Conservation (phyloP, 768 basidiomycete species). For the Porpolomopsis calyptriformis region DNA sequence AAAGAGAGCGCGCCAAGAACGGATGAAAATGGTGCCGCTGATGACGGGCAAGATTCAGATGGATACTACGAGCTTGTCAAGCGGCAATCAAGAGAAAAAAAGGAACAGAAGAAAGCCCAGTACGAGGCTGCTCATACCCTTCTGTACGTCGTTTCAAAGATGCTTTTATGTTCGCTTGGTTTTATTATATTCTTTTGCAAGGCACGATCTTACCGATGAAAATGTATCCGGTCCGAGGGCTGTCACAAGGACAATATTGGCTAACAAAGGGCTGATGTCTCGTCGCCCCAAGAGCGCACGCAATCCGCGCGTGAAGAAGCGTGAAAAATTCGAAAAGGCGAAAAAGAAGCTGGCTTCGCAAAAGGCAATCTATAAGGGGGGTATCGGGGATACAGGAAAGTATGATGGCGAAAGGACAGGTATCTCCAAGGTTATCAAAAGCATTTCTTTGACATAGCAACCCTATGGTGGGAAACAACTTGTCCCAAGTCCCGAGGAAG, state of each 20-base stretch:
- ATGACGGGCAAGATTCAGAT: constrained; percentile 36
- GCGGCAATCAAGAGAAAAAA: constrained; percentile 56
- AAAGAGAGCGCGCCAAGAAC: constrained; percentile 26
- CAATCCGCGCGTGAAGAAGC: constrained; percentile 97
- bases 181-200: constrained; percentile 7
- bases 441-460: constrained; percentile 51
- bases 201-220: constrained; percentile 24
- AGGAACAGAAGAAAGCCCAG: constrained; percentile 69
- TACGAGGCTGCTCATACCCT: constrained; percentile 57
- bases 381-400: constrained; percentile 51
- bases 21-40: constrained; percentile 30
- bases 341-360: constrained; percentile 86
- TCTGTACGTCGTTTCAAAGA: constrained; percentile 33
- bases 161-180: neutral
- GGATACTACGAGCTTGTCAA: constrained; percentile 92
- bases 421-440: constrained; percentile 85
- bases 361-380: constrained; percentile 89
- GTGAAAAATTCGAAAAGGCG: constrained; percentile 86
- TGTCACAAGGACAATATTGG: constrained; percentile 82
- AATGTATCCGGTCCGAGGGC: constrained; percentile 64
- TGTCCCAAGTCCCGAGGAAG: too few relatives aligned
- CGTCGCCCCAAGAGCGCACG: constrained; percentile 80
- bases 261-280: constrained; percentile 92
- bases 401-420: constrained; percentile 92
- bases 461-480: too few relatives aligned